phyloP scores from a whole-genome alignment of 192 early-diverging fungal genomes.

The Allomyces macrogynus region DNA sequence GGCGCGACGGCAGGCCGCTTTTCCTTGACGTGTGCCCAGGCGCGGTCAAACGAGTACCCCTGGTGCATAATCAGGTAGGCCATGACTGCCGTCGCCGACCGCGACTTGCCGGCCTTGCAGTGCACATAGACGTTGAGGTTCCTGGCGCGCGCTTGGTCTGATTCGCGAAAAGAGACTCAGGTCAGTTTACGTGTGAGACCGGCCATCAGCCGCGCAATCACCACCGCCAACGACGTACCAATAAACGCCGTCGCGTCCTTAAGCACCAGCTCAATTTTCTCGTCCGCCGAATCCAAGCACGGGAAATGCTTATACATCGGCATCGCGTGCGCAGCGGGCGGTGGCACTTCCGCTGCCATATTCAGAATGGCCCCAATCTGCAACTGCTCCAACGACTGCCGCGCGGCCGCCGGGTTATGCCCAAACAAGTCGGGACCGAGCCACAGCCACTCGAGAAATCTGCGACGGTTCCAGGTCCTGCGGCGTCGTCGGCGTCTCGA shows the following conservation, averaged over 20 bases:
- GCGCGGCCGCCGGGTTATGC: slow-evolving; percentile 11
- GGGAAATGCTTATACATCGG: slow-evolving; percentile 15
- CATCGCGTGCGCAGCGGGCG: slow-evolving; percentile 3
- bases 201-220: not conserved
- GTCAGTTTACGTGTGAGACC: too few species aligned
- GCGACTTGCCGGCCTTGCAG: slow-evolving; percentile 27
- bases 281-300: slow-evolving; percentile 21
- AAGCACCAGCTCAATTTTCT: slow-evolving; percentile 20
- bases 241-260: slow-evolving; percentile 25
- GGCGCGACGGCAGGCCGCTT: slow-evolving; percentile 20
- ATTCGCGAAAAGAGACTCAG: not conserved
- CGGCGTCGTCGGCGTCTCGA: not conserved
- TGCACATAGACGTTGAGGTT: slow-evolving; percentile 20
- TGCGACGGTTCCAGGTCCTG: slow-evolving; percentile 8
- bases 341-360: slow-evolving; percentile 24
- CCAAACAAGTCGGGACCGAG: slow-evolving; percentile 21
- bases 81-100: slow-evolving; percentile 24
- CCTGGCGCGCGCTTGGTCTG: slow-evolving; percentile 11
- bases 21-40: slow-evolving; percentile 19
- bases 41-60: slow-evolving; percentile 17
- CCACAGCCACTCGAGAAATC: slow-evolving; percentile 14
- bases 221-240: slow-evolving; percentile 10
- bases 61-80: slow-evolving; percentile 19
- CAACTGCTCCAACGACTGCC: slow-evolving; percentile 8
- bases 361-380: slow-evolving; percentile 28